These are phyloP conservation scores for Lactifluus rugatus DNA, from an alignment of 768 basidiomycete species.

Conservation along the genomic window DNA sequence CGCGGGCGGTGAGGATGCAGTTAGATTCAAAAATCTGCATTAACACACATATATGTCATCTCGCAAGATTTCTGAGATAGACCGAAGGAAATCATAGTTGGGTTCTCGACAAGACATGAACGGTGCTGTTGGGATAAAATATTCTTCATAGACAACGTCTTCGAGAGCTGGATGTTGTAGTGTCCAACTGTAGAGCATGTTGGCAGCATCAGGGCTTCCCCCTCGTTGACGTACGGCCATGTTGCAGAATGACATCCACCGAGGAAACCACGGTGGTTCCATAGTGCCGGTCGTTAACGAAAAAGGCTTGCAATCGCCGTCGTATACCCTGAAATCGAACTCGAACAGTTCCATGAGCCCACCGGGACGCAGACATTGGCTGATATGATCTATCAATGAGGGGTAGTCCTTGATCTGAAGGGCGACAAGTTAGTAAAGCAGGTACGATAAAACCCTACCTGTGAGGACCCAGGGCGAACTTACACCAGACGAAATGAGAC, in stretches of 20 bases:
- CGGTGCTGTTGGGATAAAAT: constrained; percentile 54
- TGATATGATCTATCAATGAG: constrained; percentile 54
- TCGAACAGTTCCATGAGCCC: constrained; percentile 61
- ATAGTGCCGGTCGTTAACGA: constrained; percentile 34
- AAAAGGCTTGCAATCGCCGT: constrained; percentile 37
- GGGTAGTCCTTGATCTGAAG: constrained; percentile 59
- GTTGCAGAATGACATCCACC: constrained; percentile 50
- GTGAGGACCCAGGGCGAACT: constrained; percentile 24
- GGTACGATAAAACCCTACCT: background rate
- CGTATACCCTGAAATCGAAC: constrained; percentile 60
- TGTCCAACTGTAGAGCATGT: constrained; percentile 47
- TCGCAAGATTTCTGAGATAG: constrained; percentile 30
- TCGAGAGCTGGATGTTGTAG: constrained; percentile 46
- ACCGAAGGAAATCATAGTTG: constrained; percentile 20
- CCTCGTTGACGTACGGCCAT: constrained; percentile 47
- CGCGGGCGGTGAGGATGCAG: background rate
- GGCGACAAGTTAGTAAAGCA: constrained; percentile 1
- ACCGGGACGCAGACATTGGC: constrained; percentile 55
- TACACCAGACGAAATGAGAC: constrained; percentile 65
- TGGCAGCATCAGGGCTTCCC: constrained; percentile 54
- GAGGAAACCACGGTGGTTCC: constrained; percentile 47
- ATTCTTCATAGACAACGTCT: constrained; percentile 45
- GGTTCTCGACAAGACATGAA: constrained; percentile 30
- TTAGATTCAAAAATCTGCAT: background rate
- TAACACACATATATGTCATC: constrained; percentile 47